phyloP scores from a whole-genome alignment of 805 yeast genomes.

The Candida pseudofarinosa region DNA sequence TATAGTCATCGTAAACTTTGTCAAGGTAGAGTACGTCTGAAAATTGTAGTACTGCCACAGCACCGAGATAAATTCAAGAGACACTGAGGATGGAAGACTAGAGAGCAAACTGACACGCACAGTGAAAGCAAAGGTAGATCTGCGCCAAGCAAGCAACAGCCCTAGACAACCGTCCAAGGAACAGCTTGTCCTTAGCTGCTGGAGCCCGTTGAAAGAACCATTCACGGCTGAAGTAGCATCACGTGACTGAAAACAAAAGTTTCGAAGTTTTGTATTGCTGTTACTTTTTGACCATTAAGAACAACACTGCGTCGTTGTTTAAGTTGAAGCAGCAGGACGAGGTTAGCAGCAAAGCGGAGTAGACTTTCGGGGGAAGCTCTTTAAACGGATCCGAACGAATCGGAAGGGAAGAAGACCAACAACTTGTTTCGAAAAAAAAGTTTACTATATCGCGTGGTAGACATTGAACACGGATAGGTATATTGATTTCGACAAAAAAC shows the following conservation, averaged over 20 bases:
- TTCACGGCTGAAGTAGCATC: background rate
- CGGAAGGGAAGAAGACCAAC: background rate
- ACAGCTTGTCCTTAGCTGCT: no score
- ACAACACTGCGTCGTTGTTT: background rate
- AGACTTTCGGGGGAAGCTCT: background rate
- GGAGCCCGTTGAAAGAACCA: no score
- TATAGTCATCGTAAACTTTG: no score
- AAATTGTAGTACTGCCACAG: no score
- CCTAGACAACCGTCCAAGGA: no score
- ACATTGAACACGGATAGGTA: background rate
- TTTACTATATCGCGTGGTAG: background rate
- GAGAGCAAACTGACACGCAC: no score
- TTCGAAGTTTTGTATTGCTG: background rate
- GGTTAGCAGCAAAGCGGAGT: background rate
- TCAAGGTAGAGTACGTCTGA: no score
- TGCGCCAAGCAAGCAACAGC: no score
- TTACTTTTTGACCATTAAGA: background rate
- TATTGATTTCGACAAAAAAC: background rate
- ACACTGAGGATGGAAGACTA: no score
- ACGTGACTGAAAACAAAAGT: background rate
- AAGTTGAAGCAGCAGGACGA: background rate
- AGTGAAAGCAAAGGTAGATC: no score
- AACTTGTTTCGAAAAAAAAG: background rate
- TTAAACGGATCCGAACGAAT: background rate
- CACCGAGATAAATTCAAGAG: no score